phyloP scores from a whole-genome alignment of 2,329 filamentous ascomycete genomes.

The Celoporthe dispersa region DNA sequence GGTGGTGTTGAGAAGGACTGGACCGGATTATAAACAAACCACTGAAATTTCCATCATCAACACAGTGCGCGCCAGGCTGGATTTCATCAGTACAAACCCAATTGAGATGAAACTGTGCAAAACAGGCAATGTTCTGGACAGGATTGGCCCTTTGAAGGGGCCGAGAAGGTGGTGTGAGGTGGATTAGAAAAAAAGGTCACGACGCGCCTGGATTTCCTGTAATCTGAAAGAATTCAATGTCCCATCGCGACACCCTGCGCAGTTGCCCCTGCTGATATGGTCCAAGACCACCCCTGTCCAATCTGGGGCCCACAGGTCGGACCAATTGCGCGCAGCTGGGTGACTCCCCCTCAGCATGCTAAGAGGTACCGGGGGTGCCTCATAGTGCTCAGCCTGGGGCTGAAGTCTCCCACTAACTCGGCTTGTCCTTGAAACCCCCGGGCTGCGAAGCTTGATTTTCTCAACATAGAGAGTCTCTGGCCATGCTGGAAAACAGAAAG shows the following conservation, averaged over 20 bases:
- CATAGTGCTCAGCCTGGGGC: not conserved
- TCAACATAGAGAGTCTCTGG: not conserved
- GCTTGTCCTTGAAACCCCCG: not conserved
- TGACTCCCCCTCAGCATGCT: not conserved
- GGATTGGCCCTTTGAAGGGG: not conserved
- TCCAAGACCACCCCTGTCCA: slow-evolving; percentile 7
- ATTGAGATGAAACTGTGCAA: not conserved
- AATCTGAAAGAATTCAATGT: slow-evolving; percentile 15
- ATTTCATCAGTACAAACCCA: slow-evolving; percentile 6
- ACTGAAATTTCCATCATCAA: slow-evolving; percentile 15
- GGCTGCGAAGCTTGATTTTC: not conserved
- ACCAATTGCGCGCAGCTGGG: slow-evolving; percentile 4
- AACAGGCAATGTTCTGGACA: not conserved
- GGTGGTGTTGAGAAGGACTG: not conserved
- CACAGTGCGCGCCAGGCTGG: not conserved
- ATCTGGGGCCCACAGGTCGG: not conserved
- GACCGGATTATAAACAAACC: slow-evolving; percentile 9
- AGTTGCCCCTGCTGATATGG: slow-evolving; percentile 1
- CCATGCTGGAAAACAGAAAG: not conserved
- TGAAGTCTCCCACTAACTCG: not conserved
- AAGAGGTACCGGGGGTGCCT: not conserved
- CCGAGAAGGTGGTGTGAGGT: not conserved
- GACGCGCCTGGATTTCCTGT: slow-evolving; percentile 10
- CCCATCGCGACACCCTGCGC: slow-evolving; percentile 14
- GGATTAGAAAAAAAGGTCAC: not conserved